Conservation (phyloP, 768 basidiomycete species). For the Coprinopsis marcescibilis region DNA sequence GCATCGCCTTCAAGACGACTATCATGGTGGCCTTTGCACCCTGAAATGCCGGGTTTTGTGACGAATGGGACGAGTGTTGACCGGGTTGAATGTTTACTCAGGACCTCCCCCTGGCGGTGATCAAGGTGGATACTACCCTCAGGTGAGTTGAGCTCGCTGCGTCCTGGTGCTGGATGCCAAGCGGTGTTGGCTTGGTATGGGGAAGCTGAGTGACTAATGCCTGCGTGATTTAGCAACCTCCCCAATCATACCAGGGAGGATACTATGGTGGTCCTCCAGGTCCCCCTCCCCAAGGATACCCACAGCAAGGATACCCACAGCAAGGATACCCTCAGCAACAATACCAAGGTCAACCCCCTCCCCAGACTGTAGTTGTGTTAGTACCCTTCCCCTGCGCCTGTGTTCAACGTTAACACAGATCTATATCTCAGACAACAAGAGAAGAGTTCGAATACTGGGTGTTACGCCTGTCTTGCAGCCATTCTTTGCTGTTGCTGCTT, state of each 20-base stretch:
- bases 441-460: slow-evolving; percentile 27
- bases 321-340: slow-evolving; percentile 46
- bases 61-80: slow-evolving; percentile 1
- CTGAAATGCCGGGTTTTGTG: not conserved
- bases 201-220: not conserved
- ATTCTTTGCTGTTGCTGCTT: slow-evolving; percentile 64
- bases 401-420: too few species aligned
- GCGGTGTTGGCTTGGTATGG: too few species aligned
- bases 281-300: slow-evolving; percentile 33
- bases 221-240: slow-evolving; percentile 49
- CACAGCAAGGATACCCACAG: slow-evolving; percentile 34
- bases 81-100: slow-evolving; percentile 15
- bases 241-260: slow-evolving; percentile 58
- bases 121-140: slow-evolving; percentile 69
- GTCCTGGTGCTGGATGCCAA: too few species aligned
- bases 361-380: slow-evolving; percentile 79
- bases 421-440: slow-evolving; percentile 44
- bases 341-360: slow-evolving; percentile 45
- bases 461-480: slow-evolving; percentile 64
- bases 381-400: too few species aligned
- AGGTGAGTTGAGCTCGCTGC: slow-evolving; percentile 24
- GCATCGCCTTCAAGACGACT: too few species aligned
- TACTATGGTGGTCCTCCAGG: slow-evolving; percentile 32
- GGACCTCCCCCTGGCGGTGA: slow-evolving; percentile 50
- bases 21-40: too few species aligned